Evolutionary conservation across 2,329 filamentous ascomycete species (phyloP), one percentile per base, ranked within the genome.

Genomic region (Aureobasidium subglaciale): DNA sequence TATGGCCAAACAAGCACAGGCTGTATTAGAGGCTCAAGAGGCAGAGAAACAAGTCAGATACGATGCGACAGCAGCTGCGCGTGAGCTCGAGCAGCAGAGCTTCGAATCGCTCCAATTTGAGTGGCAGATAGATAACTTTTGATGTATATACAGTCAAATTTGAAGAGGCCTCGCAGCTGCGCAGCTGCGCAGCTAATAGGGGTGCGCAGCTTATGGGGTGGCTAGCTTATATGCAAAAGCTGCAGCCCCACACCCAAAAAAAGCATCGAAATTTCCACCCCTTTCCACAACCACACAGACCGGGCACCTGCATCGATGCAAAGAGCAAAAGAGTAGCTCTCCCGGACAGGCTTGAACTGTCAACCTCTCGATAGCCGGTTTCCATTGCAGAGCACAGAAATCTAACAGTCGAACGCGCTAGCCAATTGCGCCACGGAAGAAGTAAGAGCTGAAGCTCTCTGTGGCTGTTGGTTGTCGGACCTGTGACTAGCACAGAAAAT

Each of bases 401-500:
- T 30, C 16, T 52, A 52, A 52, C 48, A 52, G 48, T 52, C 48
- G 48, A 52, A 52, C 48, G 48, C 48, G 48, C 48, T 52, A 52
- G 48, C 48, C 48, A 52, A 52, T 52, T 52, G 48, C 48, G 48
- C 48, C 48, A 52, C 48, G 48, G 35, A 40, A 40, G 48, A 52
- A 27, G n/a, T 50, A 9, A 27, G 29, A 29, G n/a, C 32, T 50
- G 22, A 2, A n/a, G 46, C 46, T 48, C n/a, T 46, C 43, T 48
- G 43, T 48, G 29, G 43, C 29, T 22, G n/a, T 30, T 46, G 42
- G 25, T 11, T 45, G 27, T 1, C 2, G 27, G 25, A 22, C 37
- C 37, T 22, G n/a, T n/a, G n/a, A n/a, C n/a, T n/a, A n/a, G n/a
- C n/a, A n/a, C n/a, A n/a, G n/a, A n/a, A n/a, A n/a, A n/a, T n/a